These are phyloP conservation scores for Alternaria novae-zelandiae DNA, from an alignment of 2,329 filamentous ascomycete genomes.

Conservation along the genomic window DNA sequence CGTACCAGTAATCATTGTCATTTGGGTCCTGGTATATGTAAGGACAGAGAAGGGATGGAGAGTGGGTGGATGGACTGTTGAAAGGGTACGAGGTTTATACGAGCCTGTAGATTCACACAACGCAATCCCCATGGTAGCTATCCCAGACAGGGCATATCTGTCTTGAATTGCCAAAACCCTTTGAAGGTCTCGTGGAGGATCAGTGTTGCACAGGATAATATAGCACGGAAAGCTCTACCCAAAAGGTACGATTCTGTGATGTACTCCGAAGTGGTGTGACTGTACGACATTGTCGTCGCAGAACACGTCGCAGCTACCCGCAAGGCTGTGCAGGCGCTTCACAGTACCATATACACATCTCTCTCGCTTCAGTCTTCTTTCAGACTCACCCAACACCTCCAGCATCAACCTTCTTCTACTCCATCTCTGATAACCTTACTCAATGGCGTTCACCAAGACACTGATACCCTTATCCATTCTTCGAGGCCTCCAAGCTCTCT, in stretches of 20 bases:
- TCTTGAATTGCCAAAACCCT: no score
- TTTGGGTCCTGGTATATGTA: neutral
- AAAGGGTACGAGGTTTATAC: neutral
- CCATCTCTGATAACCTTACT: rapidly evolving
- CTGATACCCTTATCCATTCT: neutral
- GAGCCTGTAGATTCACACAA: neutral
- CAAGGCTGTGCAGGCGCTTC: no score
- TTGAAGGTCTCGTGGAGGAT: neutral
- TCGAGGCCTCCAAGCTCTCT: neutral
- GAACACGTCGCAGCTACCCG: neutral
- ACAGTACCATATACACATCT: no score
- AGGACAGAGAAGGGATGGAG: neutral
- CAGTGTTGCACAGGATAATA: neutral
- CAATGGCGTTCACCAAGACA: neutral
- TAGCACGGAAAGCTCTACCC: neutral
- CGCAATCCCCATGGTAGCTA: neutral
- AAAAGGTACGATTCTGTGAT: neutral
- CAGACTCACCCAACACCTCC: no score
- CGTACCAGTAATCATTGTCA: neutral
- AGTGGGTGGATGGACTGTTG: neutral
- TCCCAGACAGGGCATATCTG: neutral
- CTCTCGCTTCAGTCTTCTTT: no score
- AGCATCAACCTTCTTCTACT: neutral
- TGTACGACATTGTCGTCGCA: neutral
- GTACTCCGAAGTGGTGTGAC: neutral